phyloP scores from a whole-genome alignment of 345 rosid species.

The Brassica juncea region DNA sequence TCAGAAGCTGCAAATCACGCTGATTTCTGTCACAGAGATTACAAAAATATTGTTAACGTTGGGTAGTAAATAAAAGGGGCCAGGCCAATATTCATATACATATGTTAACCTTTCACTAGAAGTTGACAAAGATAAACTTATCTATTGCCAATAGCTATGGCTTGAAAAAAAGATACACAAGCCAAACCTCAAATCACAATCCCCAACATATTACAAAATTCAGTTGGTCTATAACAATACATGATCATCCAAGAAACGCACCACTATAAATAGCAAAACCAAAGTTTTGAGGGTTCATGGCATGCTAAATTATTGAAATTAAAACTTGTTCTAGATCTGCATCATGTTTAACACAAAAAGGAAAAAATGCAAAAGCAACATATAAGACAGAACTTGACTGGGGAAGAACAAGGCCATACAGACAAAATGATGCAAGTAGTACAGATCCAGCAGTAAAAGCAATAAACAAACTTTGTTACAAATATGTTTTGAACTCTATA shows the following conservation, averaged over 20 bases:
- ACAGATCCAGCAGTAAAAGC: neutral
- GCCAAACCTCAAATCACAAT: conserved; percentile 4
- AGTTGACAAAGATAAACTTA: neutral
- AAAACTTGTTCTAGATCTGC: neutral
- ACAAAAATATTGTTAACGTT: conserved; percentile 3
- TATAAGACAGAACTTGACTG: neutral
- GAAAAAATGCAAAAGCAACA: neutral
- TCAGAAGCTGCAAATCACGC: conserved; percentile 11
- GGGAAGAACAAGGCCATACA: conserved; percentile 1
- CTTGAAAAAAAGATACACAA: neutral
- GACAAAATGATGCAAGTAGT: neutral
- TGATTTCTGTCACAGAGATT: conserved; percentile 21
- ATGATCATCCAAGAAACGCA: neutral
- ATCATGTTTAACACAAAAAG: neutral
- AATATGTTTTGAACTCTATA: neutral
- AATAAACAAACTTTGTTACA: neutral
- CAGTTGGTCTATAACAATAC: neutral
- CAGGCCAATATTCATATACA: neutral
- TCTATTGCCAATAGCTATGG: neutral
- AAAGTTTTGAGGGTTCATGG: neutral
- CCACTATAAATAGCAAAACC: neutral
- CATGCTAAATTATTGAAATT: conserved; percentile 3
- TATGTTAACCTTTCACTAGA: neutral
- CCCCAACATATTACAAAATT: neutral
- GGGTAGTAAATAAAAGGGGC: neutral